Conservation (phyloP, 2,329 filamentous ascomycete genomes). For the Dothiorella sarmentorum region DNA sequence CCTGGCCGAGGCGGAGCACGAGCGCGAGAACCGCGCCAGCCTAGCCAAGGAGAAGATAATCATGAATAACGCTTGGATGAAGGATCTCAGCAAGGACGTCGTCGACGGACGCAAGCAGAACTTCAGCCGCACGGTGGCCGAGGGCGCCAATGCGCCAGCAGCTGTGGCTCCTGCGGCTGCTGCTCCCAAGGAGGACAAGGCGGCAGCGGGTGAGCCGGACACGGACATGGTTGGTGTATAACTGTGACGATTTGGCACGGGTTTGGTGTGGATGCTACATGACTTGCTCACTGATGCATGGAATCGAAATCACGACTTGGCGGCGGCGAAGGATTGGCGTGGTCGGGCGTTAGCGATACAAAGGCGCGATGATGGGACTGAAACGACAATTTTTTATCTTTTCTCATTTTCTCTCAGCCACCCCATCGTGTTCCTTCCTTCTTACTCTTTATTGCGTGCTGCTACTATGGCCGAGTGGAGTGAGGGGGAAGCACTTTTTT, state of each 20-base stretch:
- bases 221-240: slow-evolving; percentile 8
- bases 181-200: neutral
- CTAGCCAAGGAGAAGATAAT: slow-evolving; percentile 42
- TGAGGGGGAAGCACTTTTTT: neutral
- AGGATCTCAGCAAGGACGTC: slow-evolving; percentile 44
- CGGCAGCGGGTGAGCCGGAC: neutral
- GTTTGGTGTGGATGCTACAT: neutral
- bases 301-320: neutral
- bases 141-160: neutral
- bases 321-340: neutral
- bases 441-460: neutral
- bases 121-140: slow-evolving; percentile 21
- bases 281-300: slow-evolving; percentile 5
- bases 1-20: slow-evolving; percentile 32
- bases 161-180: neutral
- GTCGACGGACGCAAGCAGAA: slow-evolving; percentile 43
- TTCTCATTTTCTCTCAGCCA: too few relatives aligned
- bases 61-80: slow-evolving; percentile 47
- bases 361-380: neutral
- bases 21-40: slow-evolving; percentile 33
- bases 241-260: neutral
- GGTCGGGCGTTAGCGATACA: slow-evolving; percentile 2
- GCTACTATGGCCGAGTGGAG: neutral
- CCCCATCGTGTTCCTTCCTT: neutral
- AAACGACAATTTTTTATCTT: neutral